Conservation (phyloP, 768 basidiomycete species). For the Amanita rimosa region DNA sequence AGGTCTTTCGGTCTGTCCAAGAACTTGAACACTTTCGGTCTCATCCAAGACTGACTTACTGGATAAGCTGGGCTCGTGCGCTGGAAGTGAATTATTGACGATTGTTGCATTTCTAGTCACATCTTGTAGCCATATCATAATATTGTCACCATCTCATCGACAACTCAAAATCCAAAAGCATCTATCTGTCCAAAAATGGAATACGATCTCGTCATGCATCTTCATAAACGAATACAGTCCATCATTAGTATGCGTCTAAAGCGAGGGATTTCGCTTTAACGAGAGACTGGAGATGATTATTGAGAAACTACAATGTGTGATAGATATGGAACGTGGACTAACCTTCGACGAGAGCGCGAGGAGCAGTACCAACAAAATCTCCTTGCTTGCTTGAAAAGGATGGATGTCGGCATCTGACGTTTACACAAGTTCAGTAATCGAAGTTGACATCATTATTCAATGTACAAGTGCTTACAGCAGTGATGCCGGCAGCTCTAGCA, state of each 20-base stretch:
- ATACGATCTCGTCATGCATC: background rate
- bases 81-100: background rate
- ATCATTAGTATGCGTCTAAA: too few relatives aligned
- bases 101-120: background rate
- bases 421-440: background rate
- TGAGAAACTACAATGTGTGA: too few relatives aligned
- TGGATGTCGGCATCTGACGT: conserved; percentile 32
- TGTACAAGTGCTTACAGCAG: conserved; percentile 38
- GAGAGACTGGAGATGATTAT: too few relatives aligned
- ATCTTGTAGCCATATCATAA: background rate
- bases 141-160: background rate
- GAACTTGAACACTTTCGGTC: conserved; percentile 19
- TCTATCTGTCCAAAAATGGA: background rate
- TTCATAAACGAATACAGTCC: too few relatives aligned
- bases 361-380: conserved; percentile 39
- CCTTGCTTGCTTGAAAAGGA: conserved; percentile 22
- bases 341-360: conserved; percentile 30
- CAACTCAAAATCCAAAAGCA: background rate
- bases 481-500: conserved; percentile 44
- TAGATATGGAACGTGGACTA: conserved; percentile 1
- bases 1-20: conserved; percentile 18
- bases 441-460: background rate
- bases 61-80: conserved; percentile 18
- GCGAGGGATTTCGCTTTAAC: too few relatives aligned
- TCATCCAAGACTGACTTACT: conserved; percentile 20